Percentiles rank a stretch among this genome's conserved stretches.
phyloP scores from a whole-genome alignment of 108 stramenopile genomes.

The Licmophora abbreviata region DNA sequence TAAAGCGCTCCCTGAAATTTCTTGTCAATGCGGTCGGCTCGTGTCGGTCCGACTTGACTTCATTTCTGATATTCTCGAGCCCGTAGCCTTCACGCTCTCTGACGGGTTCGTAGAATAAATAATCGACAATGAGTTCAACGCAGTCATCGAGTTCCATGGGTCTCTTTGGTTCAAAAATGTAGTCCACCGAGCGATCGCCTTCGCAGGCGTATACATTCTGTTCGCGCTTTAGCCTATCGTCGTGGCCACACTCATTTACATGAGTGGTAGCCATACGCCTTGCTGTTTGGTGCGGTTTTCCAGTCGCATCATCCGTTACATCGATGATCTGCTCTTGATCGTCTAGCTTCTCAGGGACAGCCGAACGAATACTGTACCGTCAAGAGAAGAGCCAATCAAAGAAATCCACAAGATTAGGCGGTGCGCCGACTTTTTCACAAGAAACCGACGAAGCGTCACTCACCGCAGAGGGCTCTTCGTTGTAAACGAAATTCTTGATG shows the following conservation, averaged over 20 bases:
- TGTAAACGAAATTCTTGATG: constrained; percentile 50
- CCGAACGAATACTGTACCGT: constrained; percentile 4
- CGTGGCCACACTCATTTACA: constrained; percentile 74
- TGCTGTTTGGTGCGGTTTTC: constrained; percentile 48
- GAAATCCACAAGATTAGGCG: constrained; percentile 17
- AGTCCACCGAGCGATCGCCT: constrained; percentile 32
- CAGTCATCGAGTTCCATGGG: constrained; percentile 50
- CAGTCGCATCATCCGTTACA: constrained; percentile 71
- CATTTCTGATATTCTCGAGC: constrained; percentile 20
- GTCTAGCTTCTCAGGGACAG: constrained; percentile 21
- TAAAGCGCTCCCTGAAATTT: constrained; percentile 58
- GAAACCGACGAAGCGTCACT: too few relatives aligned
- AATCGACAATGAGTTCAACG: constrained; percentile 59
- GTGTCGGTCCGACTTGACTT: constrained; percentile 27
- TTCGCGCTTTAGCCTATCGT: constrained; percentile 15
- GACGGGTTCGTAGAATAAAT: constrained; percentile 49
- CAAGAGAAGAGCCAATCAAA: not conserved
- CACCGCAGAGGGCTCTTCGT: constrained; percentile 16
- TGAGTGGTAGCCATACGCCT: constrained; percentile 44
- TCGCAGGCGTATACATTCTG: constrained; percentile 38
- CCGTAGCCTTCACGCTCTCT: constrained; percentile 78
- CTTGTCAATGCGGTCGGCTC: constrained; percentile 21
- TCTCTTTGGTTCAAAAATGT: constrained; percentile 33
- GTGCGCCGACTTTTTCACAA: constrained; percentile 2
- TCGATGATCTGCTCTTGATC: constrained; percentile 39